Percentiles rank a stretch among this genome's conserved stretches.
phyloP scores from a whole-genome alignment of 306 rosid species.

The Fragaria vesca region DNA sequence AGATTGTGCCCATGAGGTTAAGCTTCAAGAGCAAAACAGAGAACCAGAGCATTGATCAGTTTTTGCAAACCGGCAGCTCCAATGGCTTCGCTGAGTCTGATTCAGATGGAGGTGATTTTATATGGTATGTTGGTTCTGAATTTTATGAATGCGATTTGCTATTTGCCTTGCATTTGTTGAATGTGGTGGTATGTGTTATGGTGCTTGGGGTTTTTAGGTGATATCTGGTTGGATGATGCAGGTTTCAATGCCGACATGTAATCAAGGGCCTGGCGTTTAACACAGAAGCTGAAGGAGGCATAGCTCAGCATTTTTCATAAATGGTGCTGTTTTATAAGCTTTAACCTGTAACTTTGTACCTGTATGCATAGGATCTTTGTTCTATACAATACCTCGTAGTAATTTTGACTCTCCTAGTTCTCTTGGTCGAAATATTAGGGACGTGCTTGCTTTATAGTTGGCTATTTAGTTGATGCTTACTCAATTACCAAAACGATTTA shows the following conservation, averaged over 20 bases:
- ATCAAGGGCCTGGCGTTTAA: constrained; percentile 76
- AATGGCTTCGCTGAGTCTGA: constrained; percentile 31
- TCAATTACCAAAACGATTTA: no score
- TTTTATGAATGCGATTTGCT: background rate
- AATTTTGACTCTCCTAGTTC: background rate
- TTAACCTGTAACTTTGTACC: background rate
- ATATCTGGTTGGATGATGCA: constrained; percentile 27
- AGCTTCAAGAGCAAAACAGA: constrained; percentile 52
- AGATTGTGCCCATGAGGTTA: constrained; percentile 68
- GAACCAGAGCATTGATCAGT: constrained; percentile 34
- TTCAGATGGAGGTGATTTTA: constrained; percentile 66
- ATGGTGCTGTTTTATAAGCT: background rate
- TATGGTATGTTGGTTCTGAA: constrained; percentile 49
- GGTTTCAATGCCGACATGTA: constrained; percentile 95
- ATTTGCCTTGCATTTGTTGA: background rate
- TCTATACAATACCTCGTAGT: background rate
- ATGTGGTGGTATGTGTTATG: background rate
- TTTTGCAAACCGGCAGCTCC: constrained; percentile 21
- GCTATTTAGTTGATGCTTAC: background rate
- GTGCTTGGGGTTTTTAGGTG: constrained; percentile 4
- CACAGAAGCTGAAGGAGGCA: constrained; percentile 52
- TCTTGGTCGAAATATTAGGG: background rate
- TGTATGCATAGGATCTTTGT: background rate
- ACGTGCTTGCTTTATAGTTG: background rate
- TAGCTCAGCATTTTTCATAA: background rate